Evolutionary conservation across 2,329 filamentous ascomycete genomes (phyloP).

Genomic region (Trichoderma cornu-damae): DNA sequence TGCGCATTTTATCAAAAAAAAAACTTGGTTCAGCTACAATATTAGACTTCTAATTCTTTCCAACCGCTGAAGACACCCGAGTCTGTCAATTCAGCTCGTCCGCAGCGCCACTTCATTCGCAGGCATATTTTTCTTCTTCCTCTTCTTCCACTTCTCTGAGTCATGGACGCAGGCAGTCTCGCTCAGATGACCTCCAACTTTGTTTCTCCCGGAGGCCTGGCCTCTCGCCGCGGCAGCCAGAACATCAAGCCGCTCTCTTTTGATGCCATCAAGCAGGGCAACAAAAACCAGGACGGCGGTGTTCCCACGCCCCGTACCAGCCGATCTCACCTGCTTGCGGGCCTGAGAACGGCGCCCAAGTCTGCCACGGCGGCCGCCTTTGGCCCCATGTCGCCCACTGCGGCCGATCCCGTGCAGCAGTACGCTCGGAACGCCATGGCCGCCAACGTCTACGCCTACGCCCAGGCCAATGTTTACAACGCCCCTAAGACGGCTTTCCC

Average conservation of each 20-base stretch:
- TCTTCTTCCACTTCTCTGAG: slow-evolving; percentile 34
- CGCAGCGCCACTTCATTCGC: slow-evolving; percentile 4
- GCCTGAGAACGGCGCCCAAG: slow-evolving; percentile 89
- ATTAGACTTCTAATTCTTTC: slow-evolving; percentile 17
- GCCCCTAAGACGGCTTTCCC: slow-evolving; percentile 56
- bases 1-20: slow-evolving; percentile 18
- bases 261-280: slow-evolving; percentile 64
- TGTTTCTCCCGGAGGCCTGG: slow-evolving; percentile 69
- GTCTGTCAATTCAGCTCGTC: slow-evolving; percentile 11
- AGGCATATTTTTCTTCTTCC: slow-evolving; percentile 19
- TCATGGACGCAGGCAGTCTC: slow-evolving; percentile 95
- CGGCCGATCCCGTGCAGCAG: slow-evolving; percentile 38
- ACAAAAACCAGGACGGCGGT: slow-evolving; percentile 62
- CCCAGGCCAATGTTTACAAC: slow-evolving; percentile 41
- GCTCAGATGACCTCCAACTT: slow-evolving; percentile 97
- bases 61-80: background rate
- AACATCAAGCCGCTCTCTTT: slow-evolving; percentile 87
- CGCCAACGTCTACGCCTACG: slow-evolving; percentile 42
- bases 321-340: slow-evolving; percentile 88
- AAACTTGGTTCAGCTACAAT: slow-evolving; percentile 13
- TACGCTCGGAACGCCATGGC: slow-evolving; percentile 42
- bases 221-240: slow-evolving; percentile 75
- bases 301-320: slow-evolving; percentile 84
- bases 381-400: slow-evolving; percentile 57
- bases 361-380: slow-evolving; percentile 68